Conservation (phyloP, 1,139 yeast genomes). For the Lodderomyces margitis region DNA sequence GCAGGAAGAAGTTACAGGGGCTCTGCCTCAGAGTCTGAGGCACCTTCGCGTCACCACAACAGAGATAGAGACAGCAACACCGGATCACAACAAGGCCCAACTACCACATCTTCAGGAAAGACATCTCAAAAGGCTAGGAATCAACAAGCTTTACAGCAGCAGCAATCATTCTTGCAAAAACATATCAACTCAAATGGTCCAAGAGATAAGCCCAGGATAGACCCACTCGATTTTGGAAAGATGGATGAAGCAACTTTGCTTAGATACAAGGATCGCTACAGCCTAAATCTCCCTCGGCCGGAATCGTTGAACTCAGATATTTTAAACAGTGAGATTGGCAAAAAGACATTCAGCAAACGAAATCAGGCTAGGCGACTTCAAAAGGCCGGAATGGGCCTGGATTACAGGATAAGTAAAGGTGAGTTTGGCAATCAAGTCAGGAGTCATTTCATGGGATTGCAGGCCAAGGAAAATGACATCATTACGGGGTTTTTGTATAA, state of each 20-base stretch:
- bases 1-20: conserved; percentile 23
- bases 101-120: conserved; percentile 17
- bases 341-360: conserved; percentile 50
- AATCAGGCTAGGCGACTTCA: conserved; percentile 20
- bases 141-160: conserved; percentile 57
- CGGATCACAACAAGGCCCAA: background rate
- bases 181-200: conserved; percentile 68
- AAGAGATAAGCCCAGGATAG: conserved; percentile 44
- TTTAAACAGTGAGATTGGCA: conserved; percentile 62
- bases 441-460: conserved; percentile 59
- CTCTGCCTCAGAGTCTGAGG: conserved; percentile 45
- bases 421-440: conserved; percentile 58
- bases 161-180: conserved; percentile 55
- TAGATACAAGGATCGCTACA: conserved; percentile 55
- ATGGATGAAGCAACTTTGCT: conserved; percentile 55
- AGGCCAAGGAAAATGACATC: conserved; percentile 74
- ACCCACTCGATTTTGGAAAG: conserved; percentile 60
- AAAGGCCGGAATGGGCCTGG: background rate
- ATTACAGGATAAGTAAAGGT: conserved; percentile 44
- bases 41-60: conserved; percentile 8
- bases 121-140: conserved; percentile 53
- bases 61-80: background rate
- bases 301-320: conserved; percentile 60
- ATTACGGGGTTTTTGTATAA: conserved; percentile 77
- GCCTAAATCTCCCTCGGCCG: conserved; percentile 48